Base-by-base conservation (phyloP, 1,284 basidiomycete genomes). In the Moniliophthora roreri region DNA sequence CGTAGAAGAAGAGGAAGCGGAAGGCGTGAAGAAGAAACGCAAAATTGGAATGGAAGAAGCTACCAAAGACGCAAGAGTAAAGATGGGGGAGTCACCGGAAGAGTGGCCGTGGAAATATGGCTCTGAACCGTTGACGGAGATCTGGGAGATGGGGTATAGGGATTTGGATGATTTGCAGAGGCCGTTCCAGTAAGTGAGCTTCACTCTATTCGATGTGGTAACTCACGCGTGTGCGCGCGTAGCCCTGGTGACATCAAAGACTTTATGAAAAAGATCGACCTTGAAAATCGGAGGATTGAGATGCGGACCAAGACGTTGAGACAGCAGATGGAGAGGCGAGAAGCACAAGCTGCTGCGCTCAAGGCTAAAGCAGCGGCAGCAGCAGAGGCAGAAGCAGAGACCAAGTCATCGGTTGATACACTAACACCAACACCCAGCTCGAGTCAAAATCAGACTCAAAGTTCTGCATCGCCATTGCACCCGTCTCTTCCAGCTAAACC, bases 91-190 rank as follows among this genome's bases (percentile, higher is more conserved):
- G 58, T 75, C 80, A 1, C 77, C 79, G 9, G 69, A 75, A 52
- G 78, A 82, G 18, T 89, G 85, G 82, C 65, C 75, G 35, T 81
- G 82, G 73, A 72, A 66, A 52, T 75, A 82, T 50, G 89, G 89
- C 3, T 84, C 82, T 35, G 79, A 79, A 50, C 71, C 85, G 1
- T 68, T 91, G 63, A 87, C 85, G 2, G 88, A 91, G 59, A 86
- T 90, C 28, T 91, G 89, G 89, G 79, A 82, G 52, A 82, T 86
- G 81, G 89, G 89, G 6, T 91, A 87, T 61, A 69, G 81, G 57
- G 82, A 81, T 49, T 61, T 87, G 52, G 55, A 60, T 10, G 85
- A 90, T 63, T 65, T 91, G 21, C 75, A 87, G 64, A 78, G 71
- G 53, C 80, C 81, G 8, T 84, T 85, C 76, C 79, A 79, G 89